phyloP scores from a whole-genome alignment of 306 rosid genomes.

The Rosa multiflora region DNA sequence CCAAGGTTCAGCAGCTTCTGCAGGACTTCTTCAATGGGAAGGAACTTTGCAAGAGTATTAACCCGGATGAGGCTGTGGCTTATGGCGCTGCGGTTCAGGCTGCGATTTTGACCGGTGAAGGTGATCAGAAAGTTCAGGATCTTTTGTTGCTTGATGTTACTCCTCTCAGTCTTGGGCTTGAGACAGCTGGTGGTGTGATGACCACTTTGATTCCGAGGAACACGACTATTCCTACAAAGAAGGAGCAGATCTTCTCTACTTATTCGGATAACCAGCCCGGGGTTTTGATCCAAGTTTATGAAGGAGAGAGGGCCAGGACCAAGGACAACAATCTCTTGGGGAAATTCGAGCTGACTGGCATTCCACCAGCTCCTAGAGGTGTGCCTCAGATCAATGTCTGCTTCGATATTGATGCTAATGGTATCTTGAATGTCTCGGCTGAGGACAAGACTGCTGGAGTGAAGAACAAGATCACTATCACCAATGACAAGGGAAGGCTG shows the following conservation, averaged over 20 bases:
- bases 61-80: constrained; percentile 88
- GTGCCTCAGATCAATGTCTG: constrained; percentile 74
- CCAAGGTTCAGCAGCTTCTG: constrained; percentile 66
- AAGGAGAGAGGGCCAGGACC: constrained; percentile 74
- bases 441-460: constrained; percentile 90
- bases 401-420: constrained; percentile 78
- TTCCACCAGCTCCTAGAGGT: constrained; percentile 83
- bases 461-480: constrained; percentile 80
- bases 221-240: constrained; percentile 79
- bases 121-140: constrained; percentile 72
- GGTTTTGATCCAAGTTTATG: constrained; percentile 78
- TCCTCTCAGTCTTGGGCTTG: constrained; percentile 64
- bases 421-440: constrained; percentile 66
- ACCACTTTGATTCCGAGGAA: constrained; percentile 71
- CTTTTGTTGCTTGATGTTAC: constrained; percentile 73
- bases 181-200: constrained; percentile 89
- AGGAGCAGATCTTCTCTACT: constrained; percentile 75
- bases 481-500: constrained; percentile 79
- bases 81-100: constrained; percentile 91
- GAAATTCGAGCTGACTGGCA: constrained; percentile 73
- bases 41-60: constrained; percentile 82
- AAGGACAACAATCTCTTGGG: constrained; percentile 76
- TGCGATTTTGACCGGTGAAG: constrained; percentile 73
- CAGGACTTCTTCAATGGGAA: constrained; percentile 83
- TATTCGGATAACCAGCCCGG: constrained; percentile 86